Evolutionary conservation across 208 protist species (phyloP), one percentile per base, ranked within the genome.

Genomic region (Trypanosomatidae sp.): DNA sequence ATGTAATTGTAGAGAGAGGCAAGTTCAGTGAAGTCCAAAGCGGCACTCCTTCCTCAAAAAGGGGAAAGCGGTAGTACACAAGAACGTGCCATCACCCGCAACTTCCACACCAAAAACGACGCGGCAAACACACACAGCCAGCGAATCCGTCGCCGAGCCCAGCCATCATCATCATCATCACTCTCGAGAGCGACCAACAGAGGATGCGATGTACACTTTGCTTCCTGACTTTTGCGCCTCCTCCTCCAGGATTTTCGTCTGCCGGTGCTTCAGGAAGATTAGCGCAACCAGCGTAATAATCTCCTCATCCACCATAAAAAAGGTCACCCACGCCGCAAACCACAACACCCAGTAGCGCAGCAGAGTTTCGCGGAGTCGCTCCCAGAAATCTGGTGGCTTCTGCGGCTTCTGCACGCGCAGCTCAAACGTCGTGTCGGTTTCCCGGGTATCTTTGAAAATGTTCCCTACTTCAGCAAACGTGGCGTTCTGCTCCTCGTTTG

Each of bases 281-380:
- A 97, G 84, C 7, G 91, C 89, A 1, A 91, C 68, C 30, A 97
- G 62, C 2, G 93, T 94, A 58, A 97, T 89, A 33, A 97, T 87
- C 74, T 97, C 93, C 62, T 97, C 93, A 84, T 95, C 93, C 0
- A 97, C 91, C 84, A 94, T 93, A 66, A 91, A 97, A 77, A 97
- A 97, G 46, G 85, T 89, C 17, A 89, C 82, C 93, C 93, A 97
- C 47, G 91, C 44, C 0, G 93, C 79, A 56, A 97, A 95, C 87
- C 88, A 95, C 71, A 95, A 82, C 43, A 97, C 93, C 90, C 91
- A 97, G 79, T 93, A 93, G 12, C 85, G 89, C 75, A 97, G 79
- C 62, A 95, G 78, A n/a, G 72, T 88, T 30, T 97, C 91, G 22
- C 80, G 82, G 47, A 95, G 56, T 1, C 84, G 76, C 67, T 97